Percentiles rank a stretch among this genome's conserved stretches.
These are phyloP conservation scores for Cyclanthera cordifolia DNA, from an alignment of 306 rosid species.

Conservation along the genomic window DNA sequence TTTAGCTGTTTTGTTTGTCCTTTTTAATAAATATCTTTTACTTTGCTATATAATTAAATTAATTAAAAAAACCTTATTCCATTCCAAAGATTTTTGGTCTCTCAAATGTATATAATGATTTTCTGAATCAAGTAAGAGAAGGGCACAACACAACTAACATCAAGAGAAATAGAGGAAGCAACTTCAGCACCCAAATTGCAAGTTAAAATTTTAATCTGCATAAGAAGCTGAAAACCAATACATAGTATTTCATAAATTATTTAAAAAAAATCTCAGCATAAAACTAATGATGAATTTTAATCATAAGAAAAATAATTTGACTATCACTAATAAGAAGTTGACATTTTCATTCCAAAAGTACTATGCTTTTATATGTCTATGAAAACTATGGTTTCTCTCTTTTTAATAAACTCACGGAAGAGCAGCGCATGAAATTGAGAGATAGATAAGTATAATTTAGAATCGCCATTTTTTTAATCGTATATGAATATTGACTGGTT, in stretches of 20 bases:
- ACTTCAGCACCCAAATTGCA: neutral
- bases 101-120: neutral
- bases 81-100: neutral
- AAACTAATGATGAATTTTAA: neutral
- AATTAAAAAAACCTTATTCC: neutral
- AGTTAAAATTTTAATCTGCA: neutral
- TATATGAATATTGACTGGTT: neutral
- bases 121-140: neutral
- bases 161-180: neutral
- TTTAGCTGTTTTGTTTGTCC: neutral
- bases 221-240: neutral
- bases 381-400: neutral
- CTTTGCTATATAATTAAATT: neutral
- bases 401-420: neutral
- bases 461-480: neutral
- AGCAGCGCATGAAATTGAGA: constrained; percentile 1
- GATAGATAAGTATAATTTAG: neutral
- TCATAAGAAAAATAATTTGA: neutral
- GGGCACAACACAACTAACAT: neutral
- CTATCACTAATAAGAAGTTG: neutral
- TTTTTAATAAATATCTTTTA: neutral
- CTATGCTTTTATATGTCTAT: neutral
- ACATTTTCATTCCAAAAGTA: neutral
- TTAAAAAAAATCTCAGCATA: neutral
- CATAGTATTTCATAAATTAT: neutral